A percentile compares a stretch with the other conserved stretches of the same genome.
Conservation (phyloP, 495 filamentous ascomycete species). For the Elaphomyces granulatus region DNA sequence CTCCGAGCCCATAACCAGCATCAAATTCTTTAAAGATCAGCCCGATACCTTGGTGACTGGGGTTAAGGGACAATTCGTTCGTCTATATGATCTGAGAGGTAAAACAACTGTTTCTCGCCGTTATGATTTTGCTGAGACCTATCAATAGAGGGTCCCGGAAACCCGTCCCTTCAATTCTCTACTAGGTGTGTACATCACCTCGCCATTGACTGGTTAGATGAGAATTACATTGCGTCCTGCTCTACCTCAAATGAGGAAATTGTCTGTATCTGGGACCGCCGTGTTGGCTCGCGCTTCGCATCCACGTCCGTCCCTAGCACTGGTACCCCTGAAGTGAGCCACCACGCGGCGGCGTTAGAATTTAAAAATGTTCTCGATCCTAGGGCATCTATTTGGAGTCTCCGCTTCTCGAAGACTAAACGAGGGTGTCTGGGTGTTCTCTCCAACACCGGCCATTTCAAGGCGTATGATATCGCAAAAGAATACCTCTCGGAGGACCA, state of each 20-base stretch:
- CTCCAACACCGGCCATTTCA: conserved; percentile 65
- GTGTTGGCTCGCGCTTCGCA: conserved; percentile 41
- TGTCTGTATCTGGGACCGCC: conserved; percentile 81
- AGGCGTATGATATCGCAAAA: conserved; percentile 52
- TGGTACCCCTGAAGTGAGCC: conserved; percentile 19
- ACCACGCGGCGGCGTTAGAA: conserved; percentile 43
- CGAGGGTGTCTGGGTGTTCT: conserved; percentile 61
- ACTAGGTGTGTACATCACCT: conserved; percentile 84
- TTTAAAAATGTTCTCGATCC: conserved; percentile 49
- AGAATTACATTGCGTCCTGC: conserved; percentile 92
- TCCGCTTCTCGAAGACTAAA: conserved; percentile 65
- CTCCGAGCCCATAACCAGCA: conserved; percentile 75
- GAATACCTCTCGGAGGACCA: conserved; percentile 36
- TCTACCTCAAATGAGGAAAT: conserved; percentile 49
- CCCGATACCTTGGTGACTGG: conserved; percentile 71
- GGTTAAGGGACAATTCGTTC: conserved; percentile 69
- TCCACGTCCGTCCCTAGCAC: conserved; percentile 26
- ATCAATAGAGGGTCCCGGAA: conserved; percentile 35
- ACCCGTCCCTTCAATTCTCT: conserved; percentile 45
- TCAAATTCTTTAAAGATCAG: conserved; percentile 79
- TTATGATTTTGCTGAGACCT: conserved; percentile 3
- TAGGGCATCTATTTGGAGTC: conserved; percentile 50
- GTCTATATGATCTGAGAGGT: conserved; percentile 89
- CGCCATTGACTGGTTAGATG: conserved; percentile 75
- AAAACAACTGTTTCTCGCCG: conserved; percentile 9